Conservation (phyloP, 2,329 filamentous ascomycete species). For the Penicillium sp. region DNA sequence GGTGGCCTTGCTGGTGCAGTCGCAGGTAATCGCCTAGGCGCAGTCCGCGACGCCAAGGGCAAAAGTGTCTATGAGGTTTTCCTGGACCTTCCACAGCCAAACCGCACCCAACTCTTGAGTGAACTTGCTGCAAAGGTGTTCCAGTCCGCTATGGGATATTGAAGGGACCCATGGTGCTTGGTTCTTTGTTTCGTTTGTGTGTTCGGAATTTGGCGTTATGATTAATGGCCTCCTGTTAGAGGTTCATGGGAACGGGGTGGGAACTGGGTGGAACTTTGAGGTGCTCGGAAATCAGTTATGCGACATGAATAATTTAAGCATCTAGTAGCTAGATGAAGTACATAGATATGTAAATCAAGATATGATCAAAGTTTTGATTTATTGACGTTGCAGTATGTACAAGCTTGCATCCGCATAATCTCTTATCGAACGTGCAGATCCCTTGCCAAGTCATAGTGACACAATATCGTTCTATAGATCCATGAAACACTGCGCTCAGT, state of each 20-base stretch:
- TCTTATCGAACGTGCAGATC: slow-evolving; percentile 1
- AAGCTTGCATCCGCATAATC: background rate
- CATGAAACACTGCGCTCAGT: background rate
- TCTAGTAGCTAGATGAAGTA: background rate
- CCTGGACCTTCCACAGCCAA: slow-evolving; percentile 77
- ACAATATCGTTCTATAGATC: background rate
- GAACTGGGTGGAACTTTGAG: background rate
- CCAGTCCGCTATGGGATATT: slow-evolving; percentile 39
- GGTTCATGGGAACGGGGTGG: background rate
- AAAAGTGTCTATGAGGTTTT: slow-evolving; percentile 96
- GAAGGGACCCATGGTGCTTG: background rate
- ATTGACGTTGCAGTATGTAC: background rate
- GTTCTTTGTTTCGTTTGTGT: background rate
- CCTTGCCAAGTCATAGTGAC: background rate
- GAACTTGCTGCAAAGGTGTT: slow-evolving; percentile 86
- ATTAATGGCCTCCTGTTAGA: background rate
- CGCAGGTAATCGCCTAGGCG: slow-evolving; percentile 87
- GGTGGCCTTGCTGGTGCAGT: slow-evolving; percentile 87
- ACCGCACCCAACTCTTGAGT: slow-evolving; percentile 76
- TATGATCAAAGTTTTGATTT: background rate
- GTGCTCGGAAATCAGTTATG: background rate
- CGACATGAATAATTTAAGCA: background rate
- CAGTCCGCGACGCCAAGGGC: slow-evolving; percentile 82
- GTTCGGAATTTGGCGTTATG: background rate
- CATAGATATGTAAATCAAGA: background rate